Evolutionary conservation across 2,329 filamentous ascomycete species (phyloP).

Genomic region (Fusarium liriodendri): DNA sequence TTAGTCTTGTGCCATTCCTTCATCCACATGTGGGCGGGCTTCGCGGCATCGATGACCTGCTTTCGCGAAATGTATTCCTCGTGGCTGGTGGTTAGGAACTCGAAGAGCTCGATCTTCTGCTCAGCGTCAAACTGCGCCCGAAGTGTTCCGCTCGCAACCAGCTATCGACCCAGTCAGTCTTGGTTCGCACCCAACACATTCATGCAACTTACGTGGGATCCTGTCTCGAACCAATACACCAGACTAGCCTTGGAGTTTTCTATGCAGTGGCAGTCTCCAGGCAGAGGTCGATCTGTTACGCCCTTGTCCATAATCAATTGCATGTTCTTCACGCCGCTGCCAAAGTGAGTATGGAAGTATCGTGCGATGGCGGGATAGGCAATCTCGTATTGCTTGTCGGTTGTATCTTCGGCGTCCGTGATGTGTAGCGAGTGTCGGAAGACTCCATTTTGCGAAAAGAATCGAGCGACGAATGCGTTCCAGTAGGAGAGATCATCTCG

Average conservation of each 20-base stretch:
- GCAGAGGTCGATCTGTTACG: conserved; percentile 64
- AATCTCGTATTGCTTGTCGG: conserved; percentile 88
- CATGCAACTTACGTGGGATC: conserved; percentile 74
- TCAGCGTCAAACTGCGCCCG: conserved; percentile 82
- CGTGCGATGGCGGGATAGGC: conserved; percentile 83
- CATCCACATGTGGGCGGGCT: conserved; percentile 71
- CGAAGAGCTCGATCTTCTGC: conserved; percentile 85
- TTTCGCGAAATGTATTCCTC: conserved; percentile 86
- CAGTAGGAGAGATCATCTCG: conserved; percentile 80
- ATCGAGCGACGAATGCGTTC: conserved; percentile 81
- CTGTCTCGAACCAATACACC: conserved; percentile 89
- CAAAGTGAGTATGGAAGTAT: conserved; percentile 91
- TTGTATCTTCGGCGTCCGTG: conserved; percentile 65
- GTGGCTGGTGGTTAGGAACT: conserved; percentile 80
- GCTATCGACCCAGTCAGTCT: conserved; percentile 58
- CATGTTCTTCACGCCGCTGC: conserved; percentile 85
- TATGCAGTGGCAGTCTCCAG: conserved; percentile 76
- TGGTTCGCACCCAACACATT: not conserved
- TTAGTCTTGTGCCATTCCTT: conserved; percentile 74
- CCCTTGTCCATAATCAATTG: conserved; percentile 84
- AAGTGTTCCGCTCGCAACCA: conserved; percentile 81
- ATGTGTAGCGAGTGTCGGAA: conserved; percentile 78
- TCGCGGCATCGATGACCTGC: conserved; percentile 69
- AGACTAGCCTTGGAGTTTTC: conserved; percentile 82
- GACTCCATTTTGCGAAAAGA: conserved; percentile 82